A percentile compares a stretch with the other conserved stretches of the same genome.
Conservation (phyloP, 768 basidiomycete genomes). For the Leccinum olivaceopallidum region DNA sequence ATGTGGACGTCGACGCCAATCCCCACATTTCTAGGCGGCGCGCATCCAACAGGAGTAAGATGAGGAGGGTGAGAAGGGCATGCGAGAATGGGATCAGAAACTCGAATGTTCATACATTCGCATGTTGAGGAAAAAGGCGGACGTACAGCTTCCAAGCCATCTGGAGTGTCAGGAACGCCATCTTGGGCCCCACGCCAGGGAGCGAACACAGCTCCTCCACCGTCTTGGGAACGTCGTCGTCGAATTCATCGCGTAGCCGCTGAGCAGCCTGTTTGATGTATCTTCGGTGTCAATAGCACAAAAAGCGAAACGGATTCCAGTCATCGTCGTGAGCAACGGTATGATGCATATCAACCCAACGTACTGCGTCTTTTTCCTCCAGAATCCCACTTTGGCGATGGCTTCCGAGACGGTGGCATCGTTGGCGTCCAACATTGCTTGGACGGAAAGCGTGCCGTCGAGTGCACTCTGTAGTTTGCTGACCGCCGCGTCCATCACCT, state of each 20-base stretch:
- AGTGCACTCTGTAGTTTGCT: constrained; percentile 68
- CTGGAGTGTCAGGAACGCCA: constrained; percentile 87
- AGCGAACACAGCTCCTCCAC: constrained; percentile 85
- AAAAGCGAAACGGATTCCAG: no score
- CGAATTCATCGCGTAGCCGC: constrained; percentile 67
- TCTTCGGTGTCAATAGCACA: constrained; percentile 34
- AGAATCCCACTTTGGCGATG: constrained; percentile 91
- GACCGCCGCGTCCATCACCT: constrained; percentile 81
- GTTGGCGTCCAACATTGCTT: constrained; percentile 63
- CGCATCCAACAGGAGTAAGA: no score
- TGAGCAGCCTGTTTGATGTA: constrained; percentile 76
- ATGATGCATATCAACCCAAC: constrained; percentile 14
- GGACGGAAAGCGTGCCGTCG: constrained; percentile 76
- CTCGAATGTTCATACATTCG: neutral
- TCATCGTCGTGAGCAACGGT: neutral
- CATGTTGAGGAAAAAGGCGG: neutral
- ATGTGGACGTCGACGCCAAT: constrained; percentile 98
- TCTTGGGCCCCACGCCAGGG: constrained; percentile 93
- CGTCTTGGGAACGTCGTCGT: constrained; percentile 86
- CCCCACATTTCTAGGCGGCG: constrained; percentile 63
- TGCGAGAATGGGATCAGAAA: no score
- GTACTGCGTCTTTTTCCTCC: constrained; percentile 82
- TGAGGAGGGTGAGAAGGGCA: no score
- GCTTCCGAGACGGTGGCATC: constrained; percentile 63
- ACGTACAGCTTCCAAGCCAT: constrained; percentile 81